A percentile compares a stretch with the other conserved stretches of the same genome.
Conservation (phyloP, 23 red algal genomes). For the Gracilariopsis chorda region DNA sequence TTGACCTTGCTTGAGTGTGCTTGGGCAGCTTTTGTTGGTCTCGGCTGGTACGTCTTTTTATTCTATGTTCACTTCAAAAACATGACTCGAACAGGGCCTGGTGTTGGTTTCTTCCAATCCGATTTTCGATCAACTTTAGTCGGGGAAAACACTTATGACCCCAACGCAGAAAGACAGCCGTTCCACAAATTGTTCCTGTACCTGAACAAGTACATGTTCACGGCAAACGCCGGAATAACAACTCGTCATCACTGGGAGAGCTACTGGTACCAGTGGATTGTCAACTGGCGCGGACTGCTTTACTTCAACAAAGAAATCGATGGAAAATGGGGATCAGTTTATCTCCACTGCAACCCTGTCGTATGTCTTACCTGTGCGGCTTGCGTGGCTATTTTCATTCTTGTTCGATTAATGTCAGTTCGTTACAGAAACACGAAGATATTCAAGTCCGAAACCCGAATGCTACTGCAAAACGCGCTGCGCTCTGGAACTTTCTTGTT, state of each 20-base stretch:
- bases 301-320: conserved; percentile 73
- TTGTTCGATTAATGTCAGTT: not conserved
- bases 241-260: conserved; percentile 87
- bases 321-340: conserved; percentile 73
- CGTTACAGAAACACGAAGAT: conserved; percentile 34
- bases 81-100: conserved; percentile 73
- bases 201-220: conserved; percentile 93
- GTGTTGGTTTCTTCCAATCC: conserved; percentile 74
- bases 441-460: not conserved
- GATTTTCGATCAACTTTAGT: conserved; percentile 72
- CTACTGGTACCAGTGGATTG: conserved; percentile 92
- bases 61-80: conserved; percentile 90
- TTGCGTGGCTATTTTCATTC: conserved; percentile 30
- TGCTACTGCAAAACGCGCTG: not conserved
- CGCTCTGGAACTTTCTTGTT: conserved; percentile 72
- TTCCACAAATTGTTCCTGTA: conserved; percentile 77
- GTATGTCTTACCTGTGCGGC: conserved; percentile 40
- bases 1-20: conserved; percentile 76
- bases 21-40: conserved; percentile 50
- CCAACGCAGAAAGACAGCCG: conserved; percentile 25
- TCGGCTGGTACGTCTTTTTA: conserved; percentile 57
- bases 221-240: conserved; percentile 78
- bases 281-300: conserved; percentile 86
- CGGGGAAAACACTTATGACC: conserved; percentile 82
- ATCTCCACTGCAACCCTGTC: conserved; percentile 91